Percentiles rank a stretch among this genome's conserved stretches.
phyloP scores from a whole-genome alignment of 169 alveolate genomes.

The Plasmodium blacklocki region DNA sequence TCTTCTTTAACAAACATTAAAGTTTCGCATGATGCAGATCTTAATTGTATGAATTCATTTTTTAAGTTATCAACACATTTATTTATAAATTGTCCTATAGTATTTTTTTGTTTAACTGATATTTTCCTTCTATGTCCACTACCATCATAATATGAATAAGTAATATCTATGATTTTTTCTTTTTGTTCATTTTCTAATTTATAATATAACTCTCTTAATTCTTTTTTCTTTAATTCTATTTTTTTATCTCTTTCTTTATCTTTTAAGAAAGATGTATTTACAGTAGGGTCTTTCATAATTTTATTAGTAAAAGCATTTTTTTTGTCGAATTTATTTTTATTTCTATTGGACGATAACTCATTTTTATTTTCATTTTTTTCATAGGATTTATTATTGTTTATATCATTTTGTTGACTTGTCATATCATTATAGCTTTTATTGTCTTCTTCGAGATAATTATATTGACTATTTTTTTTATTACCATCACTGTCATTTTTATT shows the following conservation, averaged over 20 bases:
- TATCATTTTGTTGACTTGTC: not conserved
- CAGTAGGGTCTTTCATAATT: constrained; percentile 72
- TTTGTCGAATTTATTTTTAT: not conserved
- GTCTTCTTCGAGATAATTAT: not conserved
- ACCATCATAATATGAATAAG: constrained; percentile 76
- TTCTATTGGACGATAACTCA: not conserved
- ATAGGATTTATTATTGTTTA: not conserved
- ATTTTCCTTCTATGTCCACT: constrained; percentile 75
- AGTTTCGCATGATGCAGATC: constrained; percentile 77
- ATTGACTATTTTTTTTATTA: not conserved
- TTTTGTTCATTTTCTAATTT: constrained; percentile 74
- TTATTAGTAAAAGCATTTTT: constrained; percentile 35
- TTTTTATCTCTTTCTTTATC: constrained; percentile 74
- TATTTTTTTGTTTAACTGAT: constrained; percentile 65
- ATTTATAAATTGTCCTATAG: constrained; percentile 78
- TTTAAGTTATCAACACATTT: constrained; percentile 77
- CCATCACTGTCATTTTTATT: not conserved
- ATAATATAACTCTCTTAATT: constrained; percentile 70
- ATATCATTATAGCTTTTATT: constrained; percentile 9
- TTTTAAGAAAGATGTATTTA: constrained; percentile 68
- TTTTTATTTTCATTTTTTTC: constrained; percentile 1
- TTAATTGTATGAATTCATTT: constrained; percentile 62
- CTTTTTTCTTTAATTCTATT: constrained; percentile 67
- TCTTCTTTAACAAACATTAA: constrained; percentile 76
- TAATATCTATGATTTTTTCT: constrained; percentile 67